A percentile compares a stretch with the other conserved stretches of the same genome.
Conservation (phyloP, 441 rosid genomes). For the Sinapis alba region DNA sequence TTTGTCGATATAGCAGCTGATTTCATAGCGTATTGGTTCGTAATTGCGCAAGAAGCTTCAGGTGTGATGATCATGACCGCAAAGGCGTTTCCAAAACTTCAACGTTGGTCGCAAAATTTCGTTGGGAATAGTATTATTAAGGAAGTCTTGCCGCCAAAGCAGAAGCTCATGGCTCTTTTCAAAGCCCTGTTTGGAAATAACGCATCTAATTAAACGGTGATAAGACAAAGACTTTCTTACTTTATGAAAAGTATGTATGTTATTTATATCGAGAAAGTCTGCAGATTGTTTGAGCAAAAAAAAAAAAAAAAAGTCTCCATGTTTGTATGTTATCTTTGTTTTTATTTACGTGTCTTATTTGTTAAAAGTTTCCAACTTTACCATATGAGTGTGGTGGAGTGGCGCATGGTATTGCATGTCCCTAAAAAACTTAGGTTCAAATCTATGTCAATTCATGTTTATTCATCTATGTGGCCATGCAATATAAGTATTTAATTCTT, state of each 20-base stretch:
- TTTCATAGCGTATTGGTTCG: conserved; percentile 37
- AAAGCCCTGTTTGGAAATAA: conserved; percentile 17
- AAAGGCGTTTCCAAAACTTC: conserved; percentile 38
- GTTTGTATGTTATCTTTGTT: not conserved
- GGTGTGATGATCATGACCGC: conserved; percentile 33
- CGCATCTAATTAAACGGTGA: not conserved
- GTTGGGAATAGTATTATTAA: conserved; percentile 36
- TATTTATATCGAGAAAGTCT: not conserved
- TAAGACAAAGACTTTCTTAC: not conserved
- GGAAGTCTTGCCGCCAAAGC: conserved; percentile 54
- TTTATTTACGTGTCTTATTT: not conserved
- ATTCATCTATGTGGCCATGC: too few relatives aligned
- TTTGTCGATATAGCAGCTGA: conserved; percentile 41
- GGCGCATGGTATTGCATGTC: too few relatives aligned
- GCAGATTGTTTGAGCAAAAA: not conserved
- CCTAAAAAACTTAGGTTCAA: too few relatives aligned
- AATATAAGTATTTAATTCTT: too few relatives aligned
- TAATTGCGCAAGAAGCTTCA: conserved; percentile 35
- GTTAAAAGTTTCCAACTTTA: not conserved
- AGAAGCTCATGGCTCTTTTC: conserved; percentile 33
- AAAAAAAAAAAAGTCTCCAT: too few relatives aligned
- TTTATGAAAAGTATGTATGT: not conserved
- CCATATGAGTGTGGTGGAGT: too few relatives aligned
- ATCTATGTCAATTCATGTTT: too few relatives aligned
- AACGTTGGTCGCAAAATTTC: conserved; percentile 39